Conservation (phyloP, 306 rosid species). For the Prunus padus region DNA sequence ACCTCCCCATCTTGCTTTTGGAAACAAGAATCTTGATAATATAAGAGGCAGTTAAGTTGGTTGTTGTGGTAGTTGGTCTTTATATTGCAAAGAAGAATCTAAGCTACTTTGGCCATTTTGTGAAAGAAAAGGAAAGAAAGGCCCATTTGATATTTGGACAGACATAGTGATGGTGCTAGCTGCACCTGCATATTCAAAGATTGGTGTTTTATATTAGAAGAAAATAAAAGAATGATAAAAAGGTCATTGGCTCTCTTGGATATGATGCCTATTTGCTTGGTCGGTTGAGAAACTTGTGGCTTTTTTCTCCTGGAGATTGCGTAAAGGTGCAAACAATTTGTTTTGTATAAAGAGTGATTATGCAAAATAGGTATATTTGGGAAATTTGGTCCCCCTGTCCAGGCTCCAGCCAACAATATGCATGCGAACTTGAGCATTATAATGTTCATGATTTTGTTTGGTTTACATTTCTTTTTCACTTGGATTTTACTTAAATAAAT, state of each 20-base stretch:
- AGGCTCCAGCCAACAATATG: slow-evolving; percentile 17
- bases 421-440: slow-evolving; percentile 5
- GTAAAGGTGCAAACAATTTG: slow-evolving; percentile 29
- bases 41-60: slow-evolving; percentile 40
- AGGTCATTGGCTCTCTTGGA: neutral
- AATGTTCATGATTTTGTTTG: slow-evolving; percentile 20
- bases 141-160: neutral
- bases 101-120: slow-evolving; percentile 11
- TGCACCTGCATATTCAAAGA: slow-evolving; percentile 1
- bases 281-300: slow-evolving; percentile 40
- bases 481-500: neutral
- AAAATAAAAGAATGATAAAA: neutral
- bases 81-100: slow-evolving; percentile 25
- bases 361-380: slow-evolving; percentile 12
- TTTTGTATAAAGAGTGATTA: slow-evolving; percentile 21
- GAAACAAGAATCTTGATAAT: slow-evolving; percentile 18
- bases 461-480: neutral
- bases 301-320: slow-evolving; percentile 24
- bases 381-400: slow-evolving; percentile 35
- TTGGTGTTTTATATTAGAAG: neutral
- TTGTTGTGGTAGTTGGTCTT: slow-evolving; percentile 40
- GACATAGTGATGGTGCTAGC: slow-evolving; percentile 16
- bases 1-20: slow-evolving; percentile 1
- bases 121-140: slow-evolving; percentile 1
- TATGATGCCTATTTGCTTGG: slow-evolving; percentile 33